Base-by-base conservation (phyloP, 352 stramenopile species). In the Phytophthora hybrid region DNA sequence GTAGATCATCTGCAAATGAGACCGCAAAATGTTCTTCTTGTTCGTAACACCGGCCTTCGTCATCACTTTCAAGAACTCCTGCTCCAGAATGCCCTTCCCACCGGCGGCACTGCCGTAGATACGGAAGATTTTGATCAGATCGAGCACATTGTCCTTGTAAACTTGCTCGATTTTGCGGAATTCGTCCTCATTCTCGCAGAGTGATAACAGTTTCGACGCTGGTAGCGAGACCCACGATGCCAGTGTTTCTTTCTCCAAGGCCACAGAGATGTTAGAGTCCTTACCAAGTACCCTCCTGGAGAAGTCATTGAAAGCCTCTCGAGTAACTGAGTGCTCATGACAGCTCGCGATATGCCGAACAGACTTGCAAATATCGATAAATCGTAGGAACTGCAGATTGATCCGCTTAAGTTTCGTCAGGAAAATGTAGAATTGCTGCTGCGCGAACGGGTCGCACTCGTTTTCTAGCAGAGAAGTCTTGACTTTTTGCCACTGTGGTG, bases 51-150 rank as follows among this genome's bases (percentile, higher is more conserved):
- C 85, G 0, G 83, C 83, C 53, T 92, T 87, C 0, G 86, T 92
- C 83, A 95, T 93, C 23, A 95, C 76, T 66, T 95, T 93, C 32
- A 93, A 81, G 56, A 95, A 95, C 23, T 95, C 86, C 37, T 95
- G 88, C 62, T 95, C 88, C 8, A 92, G 57, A 60, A 95, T 91
- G 5, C 82, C 82, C 58, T 92, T 92, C 0, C 88, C 87, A 16
- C 86, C 85, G 0, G 80, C 80, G 1, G 80, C 85, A 41, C 83
- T 91, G 44, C 86, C 85, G 49, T 92, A 92, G 41, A 92, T 87
- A 8, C 84, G 73, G 70, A 93, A 95, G 11, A 95, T 91, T 61
- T 93, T 92, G 69, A 93, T 83, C n/a, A 95, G 70, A 19, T 92
- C 85, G 14, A 95, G 71, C 0, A 93, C 84, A 26, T 93, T 90